A percentile compares a stretch with the other conserved stretches of the same genome.
These are phyloP conservation scores for Yarrowia bubula DNA, from an alignment of 805 yeast species.

Conservation along the genomic window DNA sequence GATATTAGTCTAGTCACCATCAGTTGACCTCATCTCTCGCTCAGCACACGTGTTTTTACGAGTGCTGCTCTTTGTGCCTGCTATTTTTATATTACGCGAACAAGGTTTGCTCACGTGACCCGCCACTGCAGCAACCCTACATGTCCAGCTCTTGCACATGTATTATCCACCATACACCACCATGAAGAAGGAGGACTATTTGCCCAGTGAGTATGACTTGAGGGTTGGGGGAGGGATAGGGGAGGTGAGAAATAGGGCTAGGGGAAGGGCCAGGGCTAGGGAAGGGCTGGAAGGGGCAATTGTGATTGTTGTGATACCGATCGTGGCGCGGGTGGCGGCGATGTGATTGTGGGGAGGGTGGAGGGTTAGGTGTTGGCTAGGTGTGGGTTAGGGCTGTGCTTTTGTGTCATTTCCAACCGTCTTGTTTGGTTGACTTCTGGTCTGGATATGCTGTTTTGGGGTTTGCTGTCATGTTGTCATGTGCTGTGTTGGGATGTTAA, in stretches of 20 bases:
- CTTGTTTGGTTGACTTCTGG: no score
- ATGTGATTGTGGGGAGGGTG: no score
- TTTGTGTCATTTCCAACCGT: no score
- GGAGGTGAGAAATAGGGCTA: background rate
- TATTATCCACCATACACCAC: slow-evolving; percentile 7
- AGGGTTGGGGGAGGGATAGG: background rate
- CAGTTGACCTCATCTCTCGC: no score
- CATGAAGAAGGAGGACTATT: slow-evolving; percentile 25
- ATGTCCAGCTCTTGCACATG: background rate
- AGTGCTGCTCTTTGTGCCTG: background rate
- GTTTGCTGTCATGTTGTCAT: no score
- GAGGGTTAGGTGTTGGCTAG: no score
- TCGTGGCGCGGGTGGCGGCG: no score
- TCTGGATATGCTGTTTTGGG: no score
- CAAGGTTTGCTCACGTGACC: slow-evolving; percentile 16
- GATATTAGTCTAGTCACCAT: background rate
- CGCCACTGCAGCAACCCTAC: slow-evolving; percentile 14
- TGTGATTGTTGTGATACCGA: background rate
- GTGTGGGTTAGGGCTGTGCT: no score
- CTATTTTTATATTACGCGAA: background rate
- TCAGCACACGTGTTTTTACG: background rate
- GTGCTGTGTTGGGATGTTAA: no score
- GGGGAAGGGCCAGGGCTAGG: background rate
- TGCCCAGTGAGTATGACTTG: slow-evolving; percentile 23
- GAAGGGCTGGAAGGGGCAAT: no score